A percentile compares a stretch with the other conserved stretches of the same genome.
Evolutionary conservation across 768 basidiomycete genomes (phyloP).

Genomic region (Porpolomopsis calyptriformis): DNA sequence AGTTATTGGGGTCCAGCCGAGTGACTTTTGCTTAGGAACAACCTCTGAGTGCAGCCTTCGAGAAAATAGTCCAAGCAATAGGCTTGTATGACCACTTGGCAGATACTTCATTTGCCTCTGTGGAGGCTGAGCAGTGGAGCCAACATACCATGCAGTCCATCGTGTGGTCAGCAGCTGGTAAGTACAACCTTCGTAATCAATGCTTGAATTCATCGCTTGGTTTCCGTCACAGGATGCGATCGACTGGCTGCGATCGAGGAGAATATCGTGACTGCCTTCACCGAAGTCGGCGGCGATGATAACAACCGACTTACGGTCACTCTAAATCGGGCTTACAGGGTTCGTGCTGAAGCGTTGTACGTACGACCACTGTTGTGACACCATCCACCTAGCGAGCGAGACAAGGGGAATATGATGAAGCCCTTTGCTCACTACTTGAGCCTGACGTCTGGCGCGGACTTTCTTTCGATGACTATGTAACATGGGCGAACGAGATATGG

Average conservation of each 20-base stretch:
- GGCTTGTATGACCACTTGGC: conserved; percentile 66
- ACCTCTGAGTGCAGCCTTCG: conserved; percentile 58
- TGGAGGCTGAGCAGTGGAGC: conserved; percentile 55
- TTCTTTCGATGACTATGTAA: conserved; percentile 49
- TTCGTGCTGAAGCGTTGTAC: conserved; percentile 17
- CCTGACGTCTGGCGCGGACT: conserved; percentile 63
- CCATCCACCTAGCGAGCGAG: conserved; percentile 42
- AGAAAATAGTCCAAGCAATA: conserved; percentile 53
- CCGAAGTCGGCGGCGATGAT: conserved; percentile 44
- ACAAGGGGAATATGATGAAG: conserved; percentile 55
- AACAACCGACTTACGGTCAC: conserved; percentile 49
- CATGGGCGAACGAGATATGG: conserved; percentile 74
- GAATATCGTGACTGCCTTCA: conserved; percentile 58
- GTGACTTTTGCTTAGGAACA: conserved; percentile 39
- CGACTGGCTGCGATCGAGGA: conserved; percentile 58
- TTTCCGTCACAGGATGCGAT: conserved; percentile 43
- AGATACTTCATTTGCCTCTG: conserved; percentile 42
- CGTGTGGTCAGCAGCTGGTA: conserved; percentile 64
- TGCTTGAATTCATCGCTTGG: conserved; percentile 6
- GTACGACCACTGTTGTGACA: conserved; percentile 7
- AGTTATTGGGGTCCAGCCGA: background rate
- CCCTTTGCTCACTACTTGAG: conserved; percentile 52
- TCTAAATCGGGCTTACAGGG: conserved; percentile 62
- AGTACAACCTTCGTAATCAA: conserved; percentile 7
- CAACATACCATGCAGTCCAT: conserved; percentile 66